Percentiles rank a stretch among this genome's conserved stretches.
These are phyloP conservation scores for Geotrichum histeridarum DNA, from an alignment of 1,139 yeast genomes.

Conservation along the genomic window DNA sequence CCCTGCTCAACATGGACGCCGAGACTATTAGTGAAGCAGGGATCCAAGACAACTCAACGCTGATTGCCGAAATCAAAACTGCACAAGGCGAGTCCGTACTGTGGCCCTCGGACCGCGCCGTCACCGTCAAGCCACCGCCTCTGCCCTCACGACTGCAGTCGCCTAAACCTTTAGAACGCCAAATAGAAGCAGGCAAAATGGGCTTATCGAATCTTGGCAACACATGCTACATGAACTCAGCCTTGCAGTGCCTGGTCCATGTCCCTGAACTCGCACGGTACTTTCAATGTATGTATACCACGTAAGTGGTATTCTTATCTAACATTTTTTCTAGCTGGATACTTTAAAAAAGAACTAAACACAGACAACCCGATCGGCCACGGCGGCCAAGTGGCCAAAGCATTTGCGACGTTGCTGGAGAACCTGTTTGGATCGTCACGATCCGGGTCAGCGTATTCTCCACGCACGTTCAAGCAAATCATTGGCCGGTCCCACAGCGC, in stretches of 20 bases:
- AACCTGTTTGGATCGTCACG: constrained; percentile 9
- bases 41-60: constrained; percentile 1
- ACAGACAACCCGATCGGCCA: constrained; percentile 77
- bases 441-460: constrained; percentile 39
- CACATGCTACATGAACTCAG: constrained; percentile 96
- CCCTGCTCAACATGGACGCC: background rate
- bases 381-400: constrained; percentile 49
- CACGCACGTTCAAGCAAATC: constrained; percentile 72
- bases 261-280: constrained; percentile 78
- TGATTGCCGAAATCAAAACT: constrained; percentile 13
- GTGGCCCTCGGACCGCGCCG: constrained; percentile 14
- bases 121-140: background rate
- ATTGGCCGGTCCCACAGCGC: constrained; percentile 75
- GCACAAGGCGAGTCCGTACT: constrained; percentile 1
- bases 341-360: constrained; percentile 66
- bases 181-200: constrained; percentile 40
- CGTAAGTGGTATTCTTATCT: background rate
- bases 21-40: background rate
- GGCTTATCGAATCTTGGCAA: constrained; percentile 86
- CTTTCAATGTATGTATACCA: constrained; percentile 40
- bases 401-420: constrained; percentile 15
- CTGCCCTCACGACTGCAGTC: background rate
- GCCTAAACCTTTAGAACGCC: background rate
- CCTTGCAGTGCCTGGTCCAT: constrained; percentile 83
- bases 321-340: constrained; percentile 43